Evolutionary conservation across 306 rosid genomes (phyloP), one percentile per base, ranked within the genome.

Genomic region (Fagus sylvatica): DNA sequence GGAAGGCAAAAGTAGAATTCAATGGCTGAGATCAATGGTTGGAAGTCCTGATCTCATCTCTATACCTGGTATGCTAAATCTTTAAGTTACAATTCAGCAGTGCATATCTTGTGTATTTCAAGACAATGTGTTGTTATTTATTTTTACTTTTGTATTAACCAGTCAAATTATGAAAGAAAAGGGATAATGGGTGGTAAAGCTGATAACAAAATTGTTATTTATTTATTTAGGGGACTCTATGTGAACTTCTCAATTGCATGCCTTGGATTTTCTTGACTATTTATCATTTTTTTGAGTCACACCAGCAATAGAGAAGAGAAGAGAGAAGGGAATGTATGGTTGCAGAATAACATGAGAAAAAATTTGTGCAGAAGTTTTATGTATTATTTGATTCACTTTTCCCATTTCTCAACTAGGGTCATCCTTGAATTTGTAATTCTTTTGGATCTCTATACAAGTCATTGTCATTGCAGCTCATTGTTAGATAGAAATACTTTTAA

Each of bases 11-110:
- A 96, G 98, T 74, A 87, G 86, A 83, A 88, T 91, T 74, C 99
- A 96, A 76, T 96, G 99, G 99, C 99, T 96, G 77, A 91, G 99
- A 86, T 96, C 99, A 77, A 96, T 96, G 99, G 98, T 93, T 73
- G 99, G 99, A 77, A 96, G 99, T 90, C 99, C 99, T 77, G 99
- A 96, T 87, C 89, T 96, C 77, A 96, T 96, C 87, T 91, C 99
- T 51, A 90, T 96, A 82, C 94, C 91, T 9, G 99, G 99, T 96
- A 91, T 28, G 71, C 83, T 78, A 71, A 61, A 81, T 75, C 71
- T 60, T 42, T 28, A 8, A 66, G 74, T 55, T 74, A 82, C 39
- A 16, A 56, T 4, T 56, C 1, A 28, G 36, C 7, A 57, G 64
- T 57, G 22, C 6, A 28, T 28, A 57, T 64, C 71, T 32, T 8